phyloP scores from a whole-genome alignment of 805 yeast genomes.

The Candida tallmaniae region DNA sequence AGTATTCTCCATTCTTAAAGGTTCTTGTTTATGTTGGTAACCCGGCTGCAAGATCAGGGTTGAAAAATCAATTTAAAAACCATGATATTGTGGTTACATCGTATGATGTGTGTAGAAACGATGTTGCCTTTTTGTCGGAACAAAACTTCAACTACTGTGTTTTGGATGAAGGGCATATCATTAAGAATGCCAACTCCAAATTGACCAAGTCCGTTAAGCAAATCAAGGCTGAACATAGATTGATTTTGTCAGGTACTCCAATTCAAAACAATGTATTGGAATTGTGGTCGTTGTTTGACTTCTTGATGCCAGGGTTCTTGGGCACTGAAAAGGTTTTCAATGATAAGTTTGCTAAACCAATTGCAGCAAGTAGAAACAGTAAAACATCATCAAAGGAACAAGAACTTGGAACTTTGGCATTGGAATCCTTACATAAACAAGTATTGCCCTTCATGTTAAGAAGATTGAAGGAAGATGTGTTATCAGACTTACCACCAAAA shows the following conservation, averaged over 20 bases:
- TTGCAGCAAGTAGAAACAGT: conserved; percentile 86
- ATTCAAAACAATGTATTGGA: conserved; percentile 96
- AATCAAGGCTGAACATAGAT: conserved; percentile 80
- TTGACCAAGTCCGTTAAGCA: conserved; percentile 83
- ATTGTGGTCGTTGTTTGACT: conserved; percentile 96
- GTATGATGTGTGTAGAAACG: conserved; percentile 95
- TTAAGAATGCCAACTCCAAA: conserved; percentile 86
- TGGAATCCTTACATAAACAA: conserved; percentile 94
- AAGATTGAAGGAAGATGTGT: conserved; percentile 91
- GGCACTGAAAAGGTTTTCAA: conserved; percentile 94
- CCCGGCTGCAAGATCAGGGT: conserved; percentile 61
- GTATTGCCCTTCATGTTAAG: conserved; percentile 95
- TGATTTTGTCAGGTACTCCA: conserved; percentile 94
- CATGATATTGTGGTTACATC: conserved; percentile 92
- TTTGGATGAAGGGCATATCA: conserved; percentile 95
- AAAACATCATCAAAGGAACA: conserved; percentile 90
- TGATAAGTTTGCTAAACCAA: conserved; percentile 96
- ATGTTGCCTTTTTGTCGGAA: conserved; percentile 55
- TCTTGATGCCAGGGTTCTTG: conserved; percentile 96
- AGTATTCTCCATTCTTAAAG: conserved; percentile 82
- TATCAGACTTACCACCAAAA: conserved; percentile 95
- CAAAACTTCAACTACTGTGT: conserved; percentile 89
- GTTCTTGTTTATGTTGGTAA: conserved; percentile 91
- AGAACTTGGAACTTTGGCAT: conserved; percentile 93
- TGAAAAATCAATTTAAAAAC: conserved; percentile 47